phyloP scores from a whole-genome alignment of 805 yeast genomes.

The Komagataella mondaviorum region DNA sequence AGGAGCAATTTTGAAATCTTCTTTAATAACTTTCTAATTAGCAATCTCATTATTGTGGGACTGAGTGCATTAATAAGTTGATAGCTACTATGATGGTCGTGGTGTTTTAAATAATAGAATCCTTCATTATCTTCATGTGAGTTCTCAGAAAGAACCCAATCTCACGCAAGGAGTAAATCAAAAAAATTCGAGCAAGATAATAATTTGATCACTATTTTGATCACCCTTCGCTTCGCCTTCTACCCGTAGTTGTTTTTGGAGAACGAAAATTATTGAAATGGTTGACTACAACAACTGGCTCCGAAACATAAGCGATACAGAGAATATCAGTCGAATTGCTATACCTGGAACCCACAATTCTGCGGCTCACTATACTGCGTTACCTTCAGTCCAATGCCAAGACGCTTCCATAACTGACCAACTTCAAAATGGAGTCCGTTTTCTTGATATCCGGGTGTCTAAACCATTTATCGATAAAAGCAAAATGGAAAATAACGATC shows the following conservation, averaged over 20 bases:
- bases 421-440: constrained; percentile 62
- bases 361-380: constrained; percentile 42
- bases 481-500: constrained; percentile 22
- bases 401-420: constrained; percentile 46
- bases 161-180: too few species aligned
- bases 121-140: too few species aligned
- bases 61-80: constrained; percentile 22
- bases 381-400: constrained; percentile 56
- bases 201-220: too few species aligned
- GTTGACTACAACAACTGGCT: constrained; percentile 30
- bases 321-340: constrained; percentile 36
- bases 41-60: constrained; percentile 22
- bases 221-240: too few species aligned
- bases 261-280: background rate
- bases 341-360: constrained; percentile 83
- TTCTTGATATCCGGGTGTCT: constrained; percentile 55
- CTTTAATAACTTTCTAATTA: constrained; percentile 23
- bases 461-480: constrained; percentile 34
- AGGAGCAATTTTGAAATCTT: constrained; percentile 19
- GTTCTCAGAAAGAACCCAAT: too few species aligned
- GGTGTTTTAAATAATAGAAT: constrained; percentile 8
- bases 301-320: constrained; percentile 35
- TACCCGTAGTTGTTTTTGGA: too few species aligned
- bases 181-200: too few species aligned
- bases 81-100: constrained; percentile 5